Conservation (phyloP, 345 rosid genomes). For the Syzygium aromaticum region DNA sequence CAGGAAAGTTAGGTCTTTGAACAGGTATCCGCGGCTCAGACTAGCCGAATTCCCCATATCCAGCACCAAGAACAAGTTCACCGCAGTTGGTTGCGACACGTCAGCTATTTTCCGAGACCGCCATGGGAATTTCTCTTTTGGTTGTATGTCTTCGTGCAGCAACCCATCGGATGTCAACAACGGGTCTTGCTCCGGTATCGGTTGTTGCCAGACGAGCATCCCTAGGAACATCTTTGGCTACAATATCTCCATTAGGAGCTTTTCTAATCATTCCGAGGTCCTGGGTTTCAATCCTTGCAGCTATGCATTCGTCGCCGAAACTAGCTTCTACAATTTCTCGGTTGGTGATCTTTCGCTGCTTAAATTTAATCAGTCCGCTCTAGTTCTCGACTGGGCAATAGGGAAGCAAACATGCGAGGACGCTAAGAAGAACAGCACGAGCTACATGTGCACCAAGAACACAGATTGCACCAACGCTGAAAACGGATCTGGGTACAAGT, state of each 20-base stretch:
- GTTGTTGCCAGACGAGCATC: constrained; percentile 10
- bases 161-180: not conserved
- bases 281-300: constrained; percentile 11
- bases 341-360: fast-evolving
- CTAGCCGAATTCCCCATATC: not conserved
- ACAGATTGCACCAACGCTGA: not conserved
- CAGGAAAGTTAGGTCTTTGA: not conserved
- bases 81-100: not conserved
- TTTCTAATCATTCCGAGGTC: not conserved
- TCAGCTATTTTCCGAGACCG: not conserved
- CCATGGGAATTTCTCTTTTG: not conserved
- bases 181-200: constrained; percentile 7
- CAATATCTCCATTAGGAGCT: fast-evolving
- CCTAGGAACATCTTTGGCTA: not conserved
- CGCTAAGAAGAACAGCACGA: not conserved
- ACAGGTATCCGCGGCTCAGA: not conserved
- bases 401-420: constrained; percentile 1
- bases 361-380: not conserved
- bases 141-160: not conserved
- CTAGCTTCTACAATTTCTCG: not conserved
- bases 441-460: not conserved
- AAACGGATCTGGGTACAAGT: constrained; percentile 2
- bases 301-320: constrained; percentile 10
- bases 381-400: constrained; percentile 16
- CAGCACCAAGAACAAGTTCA: not conserved